Conservation (phyloP, 805 yeast genomes). For the Candida sanyiensis region DNA sequence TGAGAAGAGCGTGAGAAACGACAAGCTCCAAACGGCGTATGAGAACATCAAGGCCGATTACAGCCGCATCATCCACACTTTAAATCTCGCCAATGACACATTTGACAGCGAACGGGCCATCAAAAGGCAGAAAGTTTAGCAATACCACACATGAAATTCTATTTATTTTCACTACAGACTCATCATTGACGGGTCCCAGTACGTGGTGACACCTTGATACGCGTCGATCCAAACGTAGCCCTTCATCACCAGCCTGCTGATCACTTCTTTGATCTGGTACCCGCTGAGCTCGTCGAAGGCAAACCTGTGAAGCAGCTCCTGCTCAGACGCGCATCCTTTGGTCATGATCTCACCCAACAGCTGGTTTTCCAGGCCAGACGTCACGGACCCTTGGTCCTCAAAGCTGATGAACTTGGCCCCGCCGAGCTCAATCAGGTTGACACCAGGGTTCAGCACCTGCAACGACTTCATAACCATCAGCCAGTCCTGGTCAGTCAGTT, state of each 20-base stretch:
- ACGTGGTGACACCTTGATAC: slow-evolving; percentile 8
- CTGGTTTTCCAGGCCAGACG: slow-evolving; percentile 8
- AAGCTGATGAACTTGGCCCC: slow-evolving; percentile 6
- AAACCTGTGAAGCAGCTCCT: background rate
- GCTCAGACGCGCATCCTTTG: slow-evolving; percentile 3
- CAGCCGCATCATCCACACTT: slow-evolving; percentile 37
- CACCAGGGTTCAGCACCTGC: slow-evolving; percentile 9
- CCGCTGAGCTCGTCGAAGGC: slow-evolving; percentile 3
- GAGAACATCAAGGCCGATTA: slow-evolving; percentile 68
- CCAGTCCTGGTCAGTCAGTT: slow-evolving; percentile 8
- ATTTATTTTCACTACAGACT: slow-evolving; percentile 1
- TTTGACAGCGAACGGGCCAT: slow-evolving; percentile 7
- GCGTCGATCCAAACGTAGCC: slow-evolving; percentile 11
- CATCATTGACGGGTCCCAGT: slow-evolving; percentile 11
- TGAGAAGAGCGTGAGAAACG: slow-evolving; percentile 56
- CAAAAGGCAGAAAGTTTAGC: slow-evolving; percentile 17
- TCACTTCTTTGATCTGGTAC: slow-evolving; percentile 4
- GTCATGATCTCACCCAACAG: slow-evolving; percentile 6
- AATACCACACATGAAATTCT: too few species aligned
- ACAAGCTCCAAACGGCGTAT: slow-evolving; percentile 73
- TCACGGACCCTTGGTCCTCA: slow-evolving; percentile 6
- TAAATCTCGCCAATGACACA: slow-evolving; percentile 16
- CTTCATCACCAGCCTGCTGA: slow-evolving; percentile 9
- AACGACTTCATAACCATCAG: slow-evolving; percentile 4
- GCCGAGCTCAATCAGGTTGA: slow-evolving; percentile 5